Evolutionary conservation across 192 early-diverging fungal species (phyloP).

Genomic region (Diversispora epigaea): DNA sequence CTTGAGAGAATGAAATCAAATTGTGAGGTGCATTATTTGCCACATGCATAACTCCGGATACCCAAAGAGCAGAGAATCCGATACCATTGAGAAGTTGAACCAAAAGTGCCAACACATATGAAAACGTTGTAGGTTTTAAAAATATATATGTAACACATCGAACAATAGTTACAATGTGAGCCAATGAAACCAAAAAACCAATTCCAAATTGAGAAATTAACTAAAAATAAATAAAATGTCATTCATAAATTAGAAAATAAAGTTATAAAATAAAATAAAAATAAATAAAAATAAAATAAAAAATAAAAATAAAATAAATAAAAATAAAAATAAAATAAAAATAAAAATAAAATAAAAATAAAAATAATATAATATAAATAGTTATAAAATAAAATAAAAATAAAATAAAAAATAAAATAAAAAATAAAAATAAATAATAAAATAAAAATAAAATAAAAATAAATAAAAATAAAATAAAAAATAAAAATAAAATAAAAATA

Average conservation of each 20-base stretch:
- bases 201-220: slow-evolving; percentile 47
- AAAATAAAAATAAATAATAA: slow-evolving; percentile 3
- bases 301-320: no score
- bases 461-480: neutral
- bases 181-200: slow-evolving; percentile 41
- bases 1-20: slow-evolving; percentile 48
- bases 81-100: slow-evolving; percentile 47
- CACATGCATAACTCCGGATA: slow-evolving; percentile 45
- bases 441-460: neutral
- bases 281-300: no score
- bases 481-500: no score
- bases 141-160: slow-evolving; percentile 43
- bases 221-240: no score
- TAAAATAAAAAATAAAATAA: neutral
- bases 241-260: no score
- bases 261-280: no score
- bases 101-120: slow-evolving; percentile 39
- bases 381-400: neutral
- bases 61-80: slow-evolving; percentile 49
- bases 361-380: neutral
- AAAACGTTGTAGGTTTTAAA: slow-evolving; percentile 36
- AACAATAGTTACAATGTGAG: slow-evolving; percentile 48
- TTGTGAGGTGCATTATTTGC: slow-evolving; percentile 46
- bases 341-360: neutral
- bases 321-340: no score